Evolutionary conservation across 257 asterid genomes (phyloP), one percentile per base, ranked within the genome.

Genomic region (Fraxinus americana): DNA sequence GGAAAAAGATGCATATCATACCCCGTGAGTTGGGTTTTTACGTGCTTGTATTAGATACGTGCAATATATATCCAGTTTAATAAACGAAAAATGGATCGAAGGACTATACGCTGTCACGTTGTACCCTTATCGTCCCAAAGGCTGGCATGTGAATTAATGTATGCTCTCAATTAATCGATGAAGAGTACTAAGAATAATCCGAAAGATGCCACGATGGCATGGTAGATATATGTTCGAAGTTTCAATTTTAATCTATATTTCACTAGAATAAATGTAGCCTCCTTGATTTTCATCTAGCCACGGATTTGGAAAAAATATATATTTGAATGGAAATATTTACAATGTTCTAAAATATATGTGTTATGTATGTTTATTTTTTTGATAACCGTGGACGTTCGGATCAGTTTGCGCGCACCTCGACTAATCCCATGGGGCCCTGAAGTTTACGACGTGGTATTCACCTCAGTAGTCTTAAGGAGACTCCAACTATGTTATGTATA

Each of bases 1-100:
- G n/a, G 77, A 76, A 67, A 79, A 78, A 32, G 71, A 81, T 38
- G 43, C 75, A 10, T 29, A 32, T n/a, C 86, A 41, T 10, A 4
- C 11, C 69, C 35, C 19, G 35, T 63, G 69, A 63, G 35, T 25
- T 25, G 69, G 8, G 4, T 57, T 8, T 5, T n/a, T 57, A 57
- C 4, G 30, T 57, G 30, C 27, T 19, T 54, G 27, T 19, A 54
- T 4, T 54, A 4, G 65, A 54, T 54, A 19, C 2, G 21, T 8
- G 2, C 7, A 1, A 52, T 19, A 54, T 17, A 1, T n/a, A 54
- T n/a, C 14, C 66, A 7, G 9, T 21, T 57, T 23, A 57, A 57
- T 57, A 57, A 57, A 57, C 7, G 4, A n/a, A 54, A 54, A 54
- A 57, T 19, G 66, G 12, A 57, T 19, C 9, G 23, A 1, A 19